These are phyloP conservation scores for Dactylellina leptospora DNA, from an alignment of 2,329 filamentous ascomycete genomes.

Conservation along the genomic window DNA sequence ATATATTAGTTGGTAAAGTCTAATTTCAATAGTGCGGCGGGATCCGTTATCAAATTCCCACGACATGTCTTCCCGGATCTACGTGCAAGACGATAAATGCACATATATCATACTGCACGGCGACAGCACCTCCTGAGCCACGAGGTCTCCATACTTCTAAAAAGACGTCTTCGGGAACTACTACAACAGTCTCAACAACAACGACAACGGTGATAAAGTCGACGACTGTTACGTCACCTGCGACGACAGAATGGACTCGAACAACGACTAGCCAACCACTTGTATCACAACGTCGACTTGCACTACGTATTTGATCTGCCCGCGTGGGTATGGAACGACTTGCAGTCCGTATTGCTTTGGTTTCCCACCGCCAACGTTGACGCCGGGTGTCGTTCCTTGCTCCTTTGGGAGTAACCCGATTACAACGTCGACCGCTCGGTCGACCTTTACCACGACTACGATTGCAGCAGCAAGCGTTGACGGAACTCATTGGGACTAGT, in stretches of 20 bases:
- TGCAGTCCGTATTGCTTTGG: constrained; percentile 23
- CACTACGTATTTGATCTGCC: constrained; percentile 28
- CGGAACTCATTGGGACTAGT: background rate
- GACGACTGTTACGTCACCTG: background rate
- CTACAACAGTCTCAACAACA: background rate
- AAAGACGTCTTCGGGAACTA: background rate
- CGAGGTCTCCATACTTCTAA: background rate
- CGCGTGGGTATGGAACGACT: constrained; percentile 14
- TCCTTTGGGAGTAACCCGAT: constrained; percentile 4
- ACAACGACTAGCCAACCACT: background rate
- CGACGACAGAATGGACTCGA: background rate
- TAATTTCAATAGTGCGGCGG: constrained; percentile 3
- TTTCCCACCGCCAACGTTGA: constrained; percentile 16
- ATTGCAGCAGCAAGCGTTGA: background rate
- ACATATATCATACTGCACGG: constrained; percentile 15
- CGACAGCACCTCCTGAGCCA: background rate
- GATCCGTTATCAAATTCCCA: constrained; percentile 24
- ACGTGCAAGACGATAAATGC: constrained; percentile 19
- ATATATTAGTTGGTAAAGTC: background rate
- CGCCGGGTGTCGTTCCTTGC: constrained; percentile 12
- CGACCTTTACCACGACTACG: background rate
- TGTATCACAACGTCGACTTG: constrained; percentile 23
- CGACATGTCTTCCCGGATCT: constrained; percentile 21
- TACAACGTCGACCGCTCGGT: background rate
- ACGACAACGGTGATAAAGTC: constrained; percentile 10